Evolutionary conservation across 2,329 filamentous ascomycete genomes (phyloP).

Genomic region (Fusarium incarnatum): DNA sequence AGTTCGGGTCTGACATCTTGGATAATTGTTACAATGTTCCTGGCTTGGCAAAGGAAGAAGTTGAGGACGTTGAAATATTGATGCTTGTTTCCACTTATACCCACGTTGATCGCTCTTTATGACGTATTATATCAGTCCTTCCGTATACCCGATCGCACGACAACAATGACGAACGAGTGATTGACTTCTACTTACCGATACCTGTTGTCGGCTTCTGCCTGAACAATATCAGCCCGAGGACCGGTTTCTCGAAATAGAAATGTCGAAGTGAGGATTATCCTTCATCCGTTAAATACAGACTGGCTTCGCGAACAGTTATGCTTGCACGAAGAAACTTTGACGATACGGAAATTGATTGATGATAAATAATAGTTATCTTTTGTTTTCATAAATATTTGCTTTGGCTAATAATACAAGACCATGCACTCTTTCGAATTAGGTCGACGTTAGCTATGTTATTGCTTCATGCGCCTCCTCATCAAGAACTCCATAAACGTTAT

Average conservation of each 20-base stretch:
- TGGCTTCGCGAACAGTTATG: no score
- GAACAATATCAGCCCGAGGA: no score
- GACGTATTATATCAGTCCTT: not conserved
- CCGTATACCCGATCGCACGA: not conserved
- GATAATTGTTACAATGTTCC: accelerated
- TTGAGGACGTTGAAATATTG: accelerated
- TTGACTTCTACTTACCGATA: not conserved
- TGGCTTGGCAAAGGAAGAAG: not conserved
- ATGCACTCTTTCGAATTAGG: not conserved
- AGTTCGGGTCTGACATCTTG: conserved; percentile 4
- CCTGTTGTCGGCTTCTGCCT: not conserved
- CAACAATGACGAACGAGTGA: conserved; percentile 11
- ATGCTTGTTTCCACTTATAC: not conserved
- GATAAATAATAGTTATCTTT: accelerated
- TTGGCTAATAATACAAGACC: not conserved
- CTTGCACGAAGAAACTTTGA: not conserved
- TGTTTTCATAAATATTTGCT: not conserved
- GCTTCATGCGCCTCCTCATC: not conserved
- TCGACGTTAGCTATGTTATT: not conserved
- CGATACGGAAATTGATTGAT: not conserved
- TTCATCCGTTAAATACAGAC: not conserved
- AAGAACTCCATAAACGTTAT: not conserved
- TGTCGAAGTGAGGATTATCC: not conserved
- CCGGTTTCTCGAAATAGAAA: no score
- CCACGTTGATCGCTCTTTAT: not conserved